Base-by-base conservation (phyloP, 495 filamentous ascomycete genomes). In the Baudoinia panamericana region DNA sequence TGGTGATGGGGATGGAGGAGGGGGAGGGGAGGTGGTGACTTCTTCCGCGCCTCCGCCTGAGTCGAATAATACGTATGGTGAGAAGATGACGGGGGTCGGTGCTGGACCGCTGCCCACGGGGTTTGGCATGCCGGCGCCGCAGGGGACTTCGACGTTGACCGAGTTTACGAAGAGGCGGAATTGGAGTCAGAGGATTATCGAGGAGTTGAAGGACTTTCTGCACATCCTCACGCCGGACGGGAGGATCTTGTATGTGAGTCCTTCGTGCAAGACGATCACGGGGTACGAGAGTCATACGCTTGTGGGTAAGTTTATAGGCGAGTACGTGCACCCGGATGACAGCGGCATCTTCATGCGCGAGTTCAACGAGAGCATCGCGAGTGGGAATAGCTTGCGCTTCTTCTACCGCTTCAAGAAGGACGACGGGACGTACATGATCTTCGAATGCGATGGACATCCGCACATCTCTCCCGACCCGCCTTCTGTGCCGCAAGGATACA, bases 371-470 rank as follows among this genome's bases (percentile, higher is more conserved):
- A 82, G 80, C 22, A 90, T 96, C 41, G 75, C 83, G n/a, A 75
- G 70, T 20, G 83, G 80, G 12, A 73, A 83, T 38, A 70, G 74
- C 8, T 60, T 96, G 30, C 78, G 84, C 31, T 77, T 93, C 59
- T 92, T 95, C 70, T 88, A 93, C 58, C 78, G 90, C 32, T 76
- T 97, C 50, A 72, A 72, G 49, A 85, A 80, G 55, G 68, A 71
- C 35, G 82, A 92, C 56, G 76, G 71, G 18, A 71, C 61, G 2
- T 90, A 77, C 52, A 70, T 70, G 30, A 80, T 95, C 31, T 80
- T 97, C 48, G 90, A 96, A 58, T 74, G 84, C 5, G 76, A 85
- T 50, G 90, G 90, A 6, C 90, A 97, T 54, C 82, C 88, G 19
- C 90, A 97, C 61, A 71, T 94, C 40, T 73, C 78, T 13, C 71